Conservation (phyloP, 352 stramenopile genomes). For the Phytophthora sojae region DNA sequence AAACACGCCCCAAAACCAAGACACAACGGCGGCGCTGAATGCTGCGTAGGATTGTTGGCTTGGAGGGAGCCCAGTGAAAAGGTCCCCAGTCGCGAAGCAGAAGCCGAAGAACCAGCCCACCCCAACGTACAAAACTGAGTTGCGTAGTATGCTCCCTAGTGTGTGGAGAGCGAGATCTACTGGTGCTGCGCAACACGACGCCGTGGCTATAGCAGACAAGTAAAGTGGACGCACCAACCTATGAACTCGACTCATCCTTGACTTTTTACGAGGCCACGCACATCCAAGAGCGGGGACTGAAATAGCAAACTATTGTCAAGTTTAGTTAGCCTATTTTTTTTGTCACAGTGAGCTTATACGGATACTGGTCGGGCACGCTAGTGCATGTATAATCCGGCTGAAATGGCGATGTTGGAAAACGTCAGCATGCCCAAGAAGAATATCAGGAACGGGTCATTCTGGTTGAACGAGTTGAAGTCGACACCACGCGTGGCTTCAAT, state of each 20-base stretch:
- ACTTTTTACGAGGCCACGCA: too few relatives aligned
- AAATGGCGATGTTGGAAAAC: slow-evolving; percentile 16
- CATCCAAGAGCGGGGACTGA: too few relatives aligned
- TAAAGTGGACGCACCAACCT: not conserved
- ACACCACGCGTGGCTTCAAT: slow-evolving; percentile 26
- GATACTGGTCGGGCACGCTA: too few relatives aligned
- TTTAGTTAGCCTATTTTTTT: too few relatives aligned
- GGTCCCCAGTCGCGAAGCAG: slow-evolving; percentile 12
- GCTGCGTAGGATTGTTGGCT: slow-evolving; percentile 8
- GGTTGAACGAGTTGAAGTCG: slow-evolving; percentile 7
- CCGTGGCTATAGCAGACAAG: not conserved
- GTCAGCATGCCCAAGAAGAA: slow-evolving; percentile 24
- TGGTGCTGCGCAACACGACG: not conserved
- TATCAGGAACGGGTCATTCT: slow-evolving; percentile 37
- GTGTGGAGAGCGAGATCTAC: slow-evolving; percentile 5
- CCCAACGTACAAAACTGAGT: slow-evolving; percentile 3
- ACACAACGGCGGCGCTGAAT: slow-evolving; percentile 17
- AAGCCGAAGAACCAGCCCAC: slow-evolving; percentile 18
- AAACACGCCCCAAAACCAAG: slow-evolving; percentile 22
- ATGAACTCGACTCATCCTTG: not conserved
- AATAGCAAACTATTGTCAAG: too few relatives aligned
- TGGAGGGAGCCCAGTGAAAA: slow-evolving; percentile 11
- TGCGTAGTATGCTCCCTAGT: slow-evolving; percentile 3
- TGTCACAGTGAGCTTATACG: too few relatives aligned
- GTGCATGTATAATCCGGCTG: slow-evolving; percentile 14